Evolutionary conservation across 2,329 filamentous ascomycete genomes (phyloP), one percentile per base, ranked within the genome.

Genomic region (Byssothecium circinans): DNA sequence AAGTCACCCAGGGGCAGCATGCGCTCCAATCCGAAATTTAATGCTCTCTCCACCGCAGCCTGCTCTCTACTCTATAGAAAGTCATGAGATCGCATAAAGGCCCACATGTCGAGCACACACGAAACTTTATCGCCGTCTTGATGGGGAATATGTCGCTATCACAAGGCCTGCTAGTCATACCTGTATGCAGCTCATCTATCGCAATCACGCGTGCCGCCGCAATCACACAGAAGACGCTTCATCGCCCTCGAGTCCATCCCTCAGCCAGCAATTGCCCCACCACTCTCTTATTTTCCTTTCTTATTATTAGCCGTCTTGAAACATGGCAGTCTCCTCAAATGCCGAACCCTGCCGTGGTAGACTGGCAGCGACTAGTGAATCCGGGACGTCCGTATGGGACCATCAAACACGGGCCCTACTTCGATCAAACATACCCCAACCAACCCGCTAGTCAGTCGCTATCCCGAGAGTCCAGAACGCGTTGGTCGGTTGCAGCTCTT

Each of bases 321-420:
- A 6, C 23, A 25, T 25, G 23, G 10, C 40, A 33, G 5, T 11
- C 15, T 22, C 22, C 5, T 33, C 25, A 23, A 22, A 30, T 32
- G 35, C 42, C 42, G 23, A 45, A 45, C 42, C 42, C 35, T 38
- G 42, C 23, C 6, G 22, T 37, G 7, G n/a, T 38, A 8, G 7
- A 27, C 25, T 6, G 25, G n/a, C n/a, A n/a, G n/a, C n/a, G n/a
- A n/a, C n/a, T 27, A 6, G 25, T 27, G 25, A 27, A 27, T 27
- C 11, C 25, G 7, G 11, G 11, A 27, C 6, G 25, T 27, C 15
- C 20, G 27, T 38, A n/a, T 45, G 45, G 52, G 49, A 47, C 29
- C 37, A 47, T 52, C 46, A 52, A 54, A 52, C 52, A 37, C 4
- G 17, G 43, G 43, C 52, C 39, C 49, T 54, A 43, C 52, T 49